Evolutionary conservation across 495 filamentous ascomycete genomes (phyloP).

Genomic region (Penicillium diatomitis): DNA sequence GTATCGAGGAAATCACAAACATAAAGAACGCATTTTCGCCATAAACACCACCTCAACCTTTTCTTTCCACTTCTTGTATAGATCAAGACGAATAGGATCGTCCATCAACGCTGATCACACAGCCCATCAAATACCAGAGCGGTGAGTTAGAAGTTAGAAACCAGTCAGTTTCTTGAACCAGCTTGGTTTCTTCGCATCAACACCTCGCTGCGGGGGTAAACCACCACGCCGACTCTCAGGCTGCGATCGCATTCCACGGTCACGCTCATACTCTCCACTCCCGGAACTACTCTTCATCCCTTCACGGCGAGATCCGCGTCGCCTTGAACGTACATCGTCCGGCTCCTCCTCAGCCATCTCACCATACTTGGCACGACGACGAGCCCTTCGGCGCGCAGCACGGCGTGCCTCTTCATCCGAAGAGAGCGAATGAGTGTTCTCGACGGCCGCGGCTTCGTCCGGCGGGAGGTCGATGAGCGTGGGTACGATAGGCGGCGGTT

Average conservation of each 20-base stretch:
- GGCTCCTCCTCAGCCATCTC: slow-evolving; percentile 32
- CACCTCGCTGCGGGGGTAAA: slow-evolving; percentile 14
- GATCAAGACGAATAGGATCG: too few species aligned
- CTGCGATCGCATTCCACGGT: slow-evolving; percentile 27
- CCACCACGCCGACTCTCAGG: slow-evolving; percentile 20
- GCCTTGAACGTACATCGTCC: slow-evolving; percentile 27
- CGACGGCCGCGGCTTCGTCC: slow-evolving; percentile 17
- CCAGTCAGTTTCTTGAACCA: slow-evolving; percentile 42
- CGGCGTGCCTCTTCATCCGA: slow-evolving; percentile 36
- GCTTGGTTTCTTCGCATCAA: slow-evolving; percentile 32
- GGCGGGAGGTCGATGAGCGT: slow-evolving; percentile 47
- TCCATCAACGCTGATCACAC: background rate
- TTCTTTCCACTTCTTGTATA: background rate
- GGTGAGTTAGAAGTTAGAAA: slow-evolving; percentile 11
- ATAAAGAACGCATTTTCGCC: background rate
- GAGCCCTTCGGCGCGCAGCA: slow-evolving; percentile 26
- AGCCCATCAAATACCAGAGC: background rate
- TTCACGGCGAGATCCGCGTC: slow-evolving; percentile 23
- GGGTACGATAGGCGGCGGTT: slow-evolving; percentile 46
- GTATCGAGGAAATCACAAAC: background rate
- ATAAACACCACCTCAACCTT: slow-evolving; percentile 2
- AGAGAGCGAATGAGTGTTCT: slow-evolving; percentile 28
- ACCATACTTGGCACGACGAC: slow-evolving; percentile 30
- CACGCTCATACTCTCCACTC: slow-evolving; percentile 36
- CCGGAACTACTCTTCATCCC: slow-evolving; percentile 32